Evolutionary conservation across 768 basidiomycete species (phyloP).

Genomic region (Pulveroboletus sp.): DNA sequence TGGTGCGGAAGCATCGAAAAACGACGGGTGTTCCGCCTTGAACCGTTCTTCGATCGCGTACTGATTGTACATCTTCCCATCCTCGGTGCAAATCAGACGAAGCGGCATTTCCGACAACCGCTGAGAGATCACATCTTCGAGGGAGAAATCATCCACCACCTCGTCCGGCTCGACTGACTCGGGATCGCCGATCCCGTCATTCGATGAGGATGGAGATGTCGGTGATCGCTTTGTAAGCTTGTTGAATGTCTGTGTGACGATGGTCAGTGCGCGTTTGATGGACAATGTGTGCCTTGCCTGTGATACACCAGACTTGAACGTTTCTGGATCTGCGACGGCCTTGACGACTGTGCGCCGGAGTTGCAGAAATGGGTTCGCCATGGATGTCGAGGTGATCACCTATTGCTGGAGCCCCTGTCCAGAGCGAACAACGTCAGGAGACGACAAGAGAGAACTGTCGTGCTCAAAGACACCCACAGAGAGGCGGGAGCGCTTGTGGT

Average conservation of each 20-base stretch:
- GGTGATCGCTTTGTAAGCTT: background rate
- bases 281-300: background rate
- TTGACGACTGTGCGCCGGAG: constrained; percentile 20
- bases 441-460: background rate
- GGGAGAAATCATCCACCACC: background rate
- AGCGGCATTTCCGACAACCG: constrained; percentile 20
- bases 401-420: background rate
- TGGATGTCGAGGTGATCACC: background rate
- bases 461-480: background rate
- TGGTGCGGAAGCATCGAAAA: constrained; percentile 10
- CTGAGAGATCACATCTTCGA: constrained; percentile 13
- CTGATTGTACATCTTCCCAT: constrained; percentile 22
- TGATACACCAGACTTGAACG: background rate
- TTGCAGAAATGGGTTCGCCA: constrained; percentile 6
- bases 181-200: background rate
- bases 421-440: background rate
- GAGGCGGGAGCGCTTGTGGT: background rate
- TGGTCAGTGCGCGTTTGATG: background rate
- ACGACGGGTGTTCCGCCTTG: constrained; percentile 5
- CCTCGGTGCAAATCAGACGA: constrained; percentile 22
- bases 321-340: constrained; percentile 15
- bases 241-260: background rate
- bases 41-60: constrained; percentile 15
- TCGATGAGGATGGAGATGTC: background rate
- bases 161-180: background rate